phyloP scores from a whole-genome alignment of 2,329 filamentous ascomycete species.

The Piedraia hortae region DNA sequence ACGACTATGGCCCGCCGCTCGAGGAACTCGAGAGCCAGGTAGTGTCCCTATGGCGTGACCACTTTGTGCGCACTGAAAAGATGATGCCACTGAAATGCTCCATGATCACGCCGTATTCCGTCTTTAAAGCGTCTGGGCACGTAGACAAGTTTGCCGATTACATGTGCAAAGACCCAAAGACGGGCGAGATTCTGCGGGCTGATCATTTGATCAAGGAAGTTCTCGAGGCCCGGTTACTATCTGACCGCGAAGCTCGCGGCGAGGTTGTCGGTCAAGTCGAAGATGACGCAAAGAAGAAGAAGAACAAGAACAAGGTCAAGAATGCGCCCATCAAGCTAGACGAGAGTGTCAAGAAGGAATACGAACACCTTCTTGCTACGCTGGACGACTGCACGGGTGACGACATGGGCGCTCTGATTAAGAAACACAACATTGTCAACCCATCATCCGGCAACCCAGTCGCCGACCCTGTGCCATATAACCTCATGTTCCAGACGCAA shows the following conservation, averaged over 20 bases:
- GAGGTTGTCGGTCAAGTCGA: slow-evolving; percentile 37
- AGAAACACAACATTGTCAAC: slow-evolving; percentile 75
- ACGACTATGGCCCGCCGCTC: slow-evolving; percentile 78
- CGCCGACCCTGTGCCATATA: slow-evolving; percentile 66
- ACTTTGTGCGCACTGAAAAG: slow-evolving; percentile 78
- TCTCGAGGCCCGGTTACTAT: slow-evolving; percentile 62
- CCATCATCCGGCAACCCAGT: slow-evolving; percentile 53
- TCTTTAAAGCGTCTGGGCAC: slow-evolving; percentile 79
- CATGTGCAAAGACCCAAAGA: slow-evolving; percentile 85
- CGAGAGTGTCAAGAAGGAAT: slow-evolving; percentile 63
- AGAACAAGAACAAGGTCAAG: slow-evolving; percentile 35
- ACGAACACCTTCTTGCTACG: slow-evolving; percentile 68
- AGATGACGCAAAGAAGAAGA: slow-evolving; percentile 63
- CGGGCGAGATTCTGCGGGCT: slow-evolving; percentile 81
- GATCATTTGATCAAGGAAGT: slow-evolving; percentile 94
- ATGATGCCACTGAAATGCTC: slow-evolving; percentile 92
- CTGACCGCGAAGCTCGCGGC: slow-evolving; percentile 76
- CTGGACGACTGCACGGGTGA: slow-evolving; percentile 88
- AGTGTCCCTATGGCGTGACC: slow-evolving; percentile 70
- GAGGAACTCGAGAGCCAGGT: slow-evolving; percentile 70
- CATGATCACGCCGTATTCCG: slow-evolving; percentile 73
- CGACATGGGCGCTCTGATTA: slow-evolving; percentile 66
- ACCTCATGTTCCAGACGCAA: slow-evolving; percentile 93
- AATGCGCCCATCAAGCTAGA: slow-evolving; percentile 46
- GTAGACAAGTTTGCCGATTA: slow-evolving; percentile 96